These are phyloP conservation scores for Withania somnifera DNA, from an alignment of 305 asterid species.

Conservation along the genomic window DNA sequence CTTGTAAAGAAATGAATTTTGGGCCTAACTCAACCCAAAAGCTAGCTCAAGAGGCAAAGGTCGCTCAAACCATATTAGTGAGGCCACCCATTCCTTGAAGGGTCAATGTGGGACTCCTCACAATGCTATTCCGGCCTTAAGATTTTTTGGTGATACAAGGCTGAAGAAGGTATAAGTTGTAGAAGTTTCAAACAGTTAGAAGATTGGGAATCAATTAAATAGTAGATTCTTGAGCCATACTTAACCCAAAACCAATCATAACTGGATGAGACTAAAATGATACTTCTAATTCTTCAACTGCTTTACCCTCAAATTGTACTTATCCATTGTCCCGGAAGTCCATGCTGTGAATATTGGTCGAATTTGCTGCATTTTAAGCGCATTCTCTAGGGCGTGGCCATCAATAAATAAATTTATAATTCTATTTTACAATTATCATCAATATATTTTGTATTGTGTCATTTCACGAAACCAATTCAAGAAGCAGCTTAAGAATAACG, in stretches of 20 bases:
- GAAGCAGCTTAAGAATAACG: not conserved
- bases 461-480: not conserved
- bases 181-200: not conserved
- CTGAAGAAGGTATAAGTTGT: not conserved
- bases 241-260: not conserved
- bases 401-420: not conserved
- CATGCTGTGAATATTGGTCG: not conserved
- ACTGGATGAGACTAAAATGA: not conserved
- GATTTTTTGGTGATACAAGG: not conserved
- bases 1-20: not conserved
- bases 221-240: not conserved
- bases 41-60: not conserved
- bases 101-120: not conserved
- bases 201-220: not conserved
- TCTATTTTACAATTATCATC: not conserved
- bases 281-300: not conserved
- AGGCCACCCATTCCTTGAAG: not conserved
- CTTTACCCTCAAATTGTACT: not conserved
- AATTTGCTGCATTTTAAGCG: not conserved
- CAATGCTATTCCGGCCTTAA: not conserved
- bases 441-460: not conserved
- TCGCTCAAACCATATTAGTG: not conserved
- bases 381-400: not conserved
- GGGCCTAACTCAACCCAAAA: not conserved
- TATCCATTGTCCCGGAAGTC: not conserved